phyloP scores from a whole-genome alignment of 805 yeast species.

The Lipomyces orientalis region DNA sequence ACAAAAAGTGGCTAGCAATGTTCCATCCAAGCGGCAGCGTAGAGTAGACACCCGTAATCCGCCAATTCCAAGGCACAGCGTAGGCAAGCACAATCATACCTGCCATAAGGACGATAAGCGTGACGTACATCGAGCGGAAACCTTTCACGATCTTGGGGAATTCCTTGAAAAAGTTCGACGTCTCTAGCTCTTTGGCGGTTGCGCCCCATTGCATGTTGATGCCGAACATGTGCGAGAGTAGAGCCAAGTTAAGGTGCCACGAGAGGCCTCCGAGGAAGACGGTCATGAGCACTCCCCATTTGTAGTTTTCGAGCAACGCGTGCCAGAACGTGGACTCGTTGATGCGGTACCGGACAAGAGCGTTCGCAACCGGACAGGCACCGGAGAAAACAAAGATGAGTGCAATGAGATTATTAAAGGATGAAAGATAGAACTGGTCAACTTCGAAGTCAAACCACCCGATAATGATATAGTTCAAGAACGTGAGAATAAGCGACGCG shows the following conservation, averaged over 20 bases:
- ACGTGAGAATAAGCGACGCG: conserved; percentile 8
- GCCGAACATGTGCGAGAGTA: conserved; percentile 15
- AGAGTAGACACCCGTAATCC: conserved; percentile 12
- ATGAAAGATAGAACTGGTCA: conserved; percentile 19
- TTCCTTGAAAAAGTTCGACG: conserved; percentile 20
- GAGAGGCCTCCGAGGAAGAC: conserved; percentile 21
- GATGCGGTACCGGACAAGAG: conserved; percentile 15
- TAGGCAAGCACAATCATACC: conserved; percentile 15
- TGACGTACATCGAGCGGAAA: conserved; percentile 15
- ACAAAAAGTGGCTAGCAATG: conserved; percentile 11
- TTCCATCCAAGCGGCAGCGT: conserved; percentile 14
- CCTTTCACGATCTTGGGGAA: conserved; percentile 12
- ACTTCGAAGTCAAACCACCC: conserved; percentile 13
- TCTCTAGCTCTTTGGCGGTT: conserved; percentile 22
- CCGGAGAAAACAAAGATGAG: conserved; percentile 14
- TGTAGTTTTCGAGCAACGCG: conserved; percentile 9
- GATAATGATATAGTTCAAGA: conserved; percentile 14
- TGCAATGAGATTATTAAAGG: conserved; percentile 14
- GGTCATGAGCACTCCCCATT: conserved; percentile 14
- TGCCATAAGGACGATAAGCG: background rate
- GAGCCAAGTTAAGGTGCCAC: conserved; percentile 12
- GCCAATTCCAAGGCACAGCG: conserved; percentile 15
- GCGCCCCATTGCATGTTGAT: conserved; percentile 24
- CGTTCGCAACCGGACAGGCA: conserved; percentile 12
- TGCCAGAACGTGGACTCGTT: conserved; percentile 3